Conservation (phyloP, 257 asterid species). For the Echium plantagineum region DNA sequence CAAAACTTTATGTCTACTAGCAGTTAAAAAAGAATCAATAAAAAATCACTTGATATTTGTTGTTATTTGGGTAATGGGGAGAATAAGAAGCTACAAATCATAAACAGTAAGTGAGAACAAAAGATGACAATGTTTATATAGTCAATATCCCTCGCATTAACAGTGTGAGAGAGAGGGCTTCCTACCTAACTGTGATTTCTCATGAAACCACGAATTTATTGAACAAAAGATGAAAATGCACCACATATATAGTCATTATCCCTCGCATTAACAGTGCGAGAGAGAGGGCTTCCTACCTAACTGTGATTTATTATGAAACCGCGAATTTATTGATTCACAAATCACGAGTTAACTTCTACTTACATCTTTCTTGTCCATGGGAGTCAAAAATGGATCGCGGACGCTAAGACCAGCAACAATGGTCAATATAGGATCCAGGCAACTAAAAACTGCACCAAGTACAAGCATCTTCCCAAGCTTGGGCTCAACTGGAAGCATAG, state of each 20-base stretch:
- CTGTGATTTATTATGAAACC: neutral
- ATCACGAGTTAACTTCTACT: conserved; percentile 20
- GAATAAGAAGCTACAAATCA: no score
- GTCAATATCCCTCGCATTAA: neutral
- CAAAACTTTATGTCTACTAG: neutral
- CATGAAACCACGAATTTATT: neutral
- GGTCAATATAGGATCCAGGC: conserved; percentile 89
- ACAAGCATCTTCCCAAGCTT: conserved; percentile 96
- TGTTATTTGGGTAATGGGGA: no score
- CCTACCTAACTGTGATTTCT: neutral
- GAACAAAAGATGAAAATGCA: neutral
- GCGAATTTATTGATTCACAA: neutral
- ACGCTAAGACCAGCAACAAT: conserved; percentile 85
- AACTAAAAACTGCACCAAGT: conserved; percentile 73
- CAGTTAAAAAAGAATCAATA: neutral
- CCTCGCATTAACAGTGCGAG: neutral
- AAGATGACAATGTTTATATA: no score
- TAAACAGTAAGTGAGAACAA: no score
- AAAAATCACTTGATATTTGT: neutral
- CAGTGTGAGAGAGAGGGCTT: neutral
- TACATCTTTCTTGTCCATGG: conserved; percentile 90
- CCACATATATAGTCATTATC: neutral
- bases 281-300: neutral
- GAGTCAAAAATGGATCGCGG: conserved; percentile 90
- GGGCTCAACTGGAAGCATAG: conserved; percentile 96